Base-by-base conservation (phyloP, 2,329 filamentous ascomycete genomes). In the Purpureocillium takamizusanense region DNA sequence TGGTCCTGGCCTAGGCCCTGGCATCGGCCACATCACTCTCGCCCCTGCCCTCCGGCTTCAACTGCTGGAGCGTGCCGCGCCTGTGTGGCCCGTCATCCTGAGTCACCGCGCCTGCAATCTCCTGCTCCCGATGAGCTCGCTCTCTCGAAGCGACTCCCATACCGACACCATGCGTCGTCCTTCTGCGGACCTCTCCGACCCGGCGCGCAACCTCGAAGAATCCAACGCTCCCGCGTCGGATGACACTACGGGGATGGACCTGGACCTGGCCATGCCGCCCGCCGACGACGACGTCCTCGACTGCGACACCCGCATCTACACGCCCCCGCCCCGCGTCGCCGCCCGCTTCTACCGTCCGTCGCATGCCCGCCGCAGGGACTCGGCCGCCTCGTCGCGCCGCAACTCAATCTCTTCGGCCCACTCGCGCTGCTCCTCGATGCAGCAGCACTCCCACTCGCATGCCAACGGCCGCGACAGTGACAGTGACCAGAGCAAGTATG, bases 371-470 rank as follows among this genome's bases (percentile, higher is more conserved):
- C 79, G 81, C 50, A 85, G 82, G 57, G 81, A 81, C 41, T 88
- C 84, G 17, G 83, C 84, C 12, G 77, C 83, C 17, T 88, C 84
- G 2, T 88, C 84, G 23, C 81, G 84, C 47, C 79, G 84, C 44
- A 88, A 87, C 61, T 88, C 83, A 41, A 75, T 88, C 23, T 87
- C 84, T 4, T 89, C 84, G 2, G 77, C 72, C 17, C 83, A 86
- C 42, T 86, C 82, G 13, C 78, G 78, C 45, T 79, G 76, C 37
- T 85, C 82, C 2, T 63, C 62, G n/a, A 54, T 61, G 3, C 76
- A 74, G 47, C 21, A 25, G 21, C 21, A 25, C 21, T 5, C 21
- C 21, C 21, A 25, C 10, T 25, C 21, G 21, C 21, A 25, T 10
- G 21, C 21, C 21, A 25, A 25, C 21, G 21, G 74, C 70, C 51